These are phyloP conservation scores for Ophiostoma piceae DNA, from an alignment of 2,329 filamentous ascomycete species.

Conservation along the genomic window DNA sequence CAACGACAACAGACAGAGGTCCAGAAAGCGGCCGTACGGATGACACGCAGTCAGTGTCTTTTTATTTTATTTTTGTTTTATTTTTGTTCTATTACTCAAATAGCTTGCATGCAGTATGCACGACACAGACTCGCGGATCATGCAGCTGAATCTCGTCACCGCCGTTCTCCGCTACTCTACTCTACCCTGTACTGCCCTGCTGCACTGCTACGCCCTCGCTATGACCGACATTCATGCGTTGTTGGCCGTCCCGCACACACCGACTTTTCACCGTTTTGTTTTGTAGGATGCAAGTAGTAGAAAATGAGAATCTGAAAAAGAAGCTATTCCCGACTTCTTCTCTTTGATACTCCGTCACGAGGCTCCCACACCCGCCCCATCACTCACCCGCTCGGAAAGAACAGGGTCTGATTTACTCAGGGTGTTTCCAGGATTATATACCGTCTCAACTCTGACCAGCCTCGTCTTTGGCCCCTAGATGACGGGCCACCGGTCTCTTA, in stretches of 20 bases:
- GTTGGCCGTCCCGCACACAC: background rate
- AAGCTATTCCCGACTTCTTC: background rate
- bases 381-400: background rate
- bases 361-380: background rate
- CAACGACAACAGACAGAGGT: background rate
- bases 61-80: background rate
- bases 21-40: background rate
- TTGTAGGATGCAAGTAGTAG: too few relatives aligned
- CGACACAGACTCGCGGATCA: background rate
- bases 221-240: background rate
- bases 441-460: background rate
- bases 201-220: background rate
- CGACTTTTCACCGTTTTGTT: background rate
- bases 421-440: background rate
- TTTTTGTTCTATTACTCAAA: background rate
- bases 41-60: background rate
- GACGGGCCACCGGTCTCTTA: too few relatives aligned
- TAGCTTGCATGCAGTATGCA: slow-evolving; percentile 1
- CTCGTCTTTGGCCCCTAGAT: background rate
- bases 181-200: background rate
- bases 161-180: background rate
- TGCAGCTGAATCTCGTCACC: slow-evolving; percentile 7
- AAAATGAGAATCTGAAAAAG: background rate
- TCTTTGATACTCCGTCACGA: background rate
- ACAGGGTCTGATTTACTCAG: background rate